Conservation (phyloP, 108 stramenopile genomes). For the Discostella stelligeroides region DNA sequence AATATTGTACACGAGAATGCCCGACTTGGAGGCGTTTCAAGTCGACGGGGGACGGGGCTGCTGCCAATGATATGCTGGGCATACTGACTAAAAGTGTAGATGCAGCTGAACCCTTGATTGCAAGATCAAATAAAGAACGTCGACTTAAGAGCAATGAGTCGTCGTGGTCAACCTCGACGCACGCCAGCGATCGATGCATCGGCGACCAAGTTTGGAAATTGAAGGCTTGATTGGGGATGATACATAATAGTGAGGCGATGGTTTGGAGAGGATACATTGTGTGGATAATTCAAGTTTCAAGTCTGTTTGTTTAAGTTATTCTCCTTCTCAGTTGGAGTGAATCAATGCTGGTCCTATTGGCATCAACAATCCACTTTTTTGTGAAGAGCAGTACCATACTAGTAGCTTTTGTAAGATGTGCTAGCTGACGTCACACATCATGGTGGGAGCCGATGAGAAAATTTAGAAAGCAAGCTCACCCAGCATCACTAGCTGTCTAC, state of each 20-base stretch:
- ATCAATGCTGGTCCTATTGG: no score
- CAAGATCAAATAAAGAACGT: constrained; percentile 15
- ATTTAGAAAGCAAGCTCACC: no score
- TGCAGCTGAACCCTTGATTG: not conserved
- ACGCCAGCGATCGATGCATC: not conserved
- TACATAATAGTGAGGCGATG: constrained; percentile 1
- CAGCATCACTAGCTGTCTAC: no score
- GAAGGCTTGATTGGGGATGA: not conserved
- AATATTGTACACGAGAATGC: constrained; percentile 66
- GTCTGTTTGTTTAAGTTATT: no score
- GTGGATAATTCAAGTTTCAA: no score
- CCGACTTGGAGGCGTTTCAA: constrained; percentile 65
- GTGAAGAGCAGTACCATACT: no score
- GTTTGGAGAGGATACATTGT: not conserved
- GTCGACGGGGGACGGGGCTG: constrained; percentile 53
- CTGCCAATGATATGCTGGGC: constrained; percentile 25
- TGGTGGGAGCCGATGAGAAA: no score
- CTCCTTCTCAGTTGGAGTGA: no score
- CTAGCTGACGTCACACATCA: no score
- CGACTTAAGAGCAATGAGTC: constrained; percentile 10
- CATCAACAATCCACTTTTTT: no score
- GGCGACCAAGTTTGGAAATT: not conserved
- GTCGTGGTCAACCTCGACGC: not conserved
- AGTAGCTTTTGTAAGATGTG: no score
- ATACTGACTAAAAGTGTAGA: constrained; percentile 19